Evolutionary conservation across 768 basidiomycete species (phyloP).

Genomic region (Russula brevipes): DNA sequence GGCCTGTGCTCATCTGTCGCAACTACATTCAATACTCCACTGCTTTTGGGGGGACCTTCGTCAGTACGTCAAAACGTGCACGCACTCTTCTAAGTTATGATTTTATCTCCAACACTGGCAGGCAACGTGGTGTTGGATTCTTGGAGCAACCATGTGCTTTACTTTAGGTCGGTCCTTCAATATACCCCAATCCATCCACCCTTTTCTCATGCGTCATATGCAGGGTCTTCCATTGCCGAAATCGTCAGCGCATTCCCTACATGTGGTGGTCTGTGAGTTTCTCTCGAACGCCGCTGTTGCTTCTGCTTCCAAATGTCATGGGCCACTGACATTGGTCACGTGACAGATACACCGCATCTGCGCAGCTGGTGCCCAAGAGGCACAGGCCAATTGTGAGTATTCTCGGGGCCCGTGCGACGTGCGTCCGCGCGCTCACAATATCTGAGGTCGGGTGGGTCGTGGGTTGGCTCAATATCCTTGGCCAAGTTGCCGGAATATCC

Average conservation of each 20-base stretch:
- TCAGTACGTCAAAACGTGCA: constrained; percentile 40
- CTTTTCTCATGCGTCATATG: background rate
- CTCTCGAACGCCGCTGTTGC: background rate
- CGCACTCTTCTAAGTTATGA: background rate
- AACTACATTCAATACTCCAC: constrained; percentile 73
- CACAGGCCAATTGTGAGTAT: constrained; percentile 55
- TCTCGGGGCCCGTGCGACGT: background rate
- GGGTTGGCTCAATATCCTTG: constrained; percentile 80
- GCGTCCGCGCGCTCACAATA: background rate
- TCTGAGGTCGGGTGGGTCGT: constrained; percentile 67
- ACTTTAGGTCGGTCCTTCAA: constrained; percentile 43
- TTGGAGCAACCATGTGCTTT: constrained; percentile 68
- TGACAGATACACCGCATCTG: constrained; percentile 73
- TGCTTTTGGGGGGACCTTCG: constrained; percentile 63
- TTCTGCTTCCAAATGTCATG: no score
- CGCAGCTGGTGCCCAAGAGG: constrained; percentile 59
- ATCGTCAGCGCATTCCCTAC: constrained; percentile 74
- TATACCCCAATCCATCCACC: background rate
- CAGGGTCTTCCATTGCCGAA: constrained; percentile 63
- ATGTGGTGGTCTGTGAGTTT: constrained; percentile 60
- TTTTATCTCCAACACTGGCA: constrained; percentile 27
- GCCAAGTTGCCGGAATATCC: constrained; percentile 80
- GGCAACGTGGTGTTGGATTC: constrained; percentile 72
- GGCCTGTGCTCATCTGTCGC: constrained; percentile 73
- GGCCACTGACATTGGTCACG: background rate